Conservation (phyloP, 163 green algal species). For the Prototheca wickerhamii region DNA sequence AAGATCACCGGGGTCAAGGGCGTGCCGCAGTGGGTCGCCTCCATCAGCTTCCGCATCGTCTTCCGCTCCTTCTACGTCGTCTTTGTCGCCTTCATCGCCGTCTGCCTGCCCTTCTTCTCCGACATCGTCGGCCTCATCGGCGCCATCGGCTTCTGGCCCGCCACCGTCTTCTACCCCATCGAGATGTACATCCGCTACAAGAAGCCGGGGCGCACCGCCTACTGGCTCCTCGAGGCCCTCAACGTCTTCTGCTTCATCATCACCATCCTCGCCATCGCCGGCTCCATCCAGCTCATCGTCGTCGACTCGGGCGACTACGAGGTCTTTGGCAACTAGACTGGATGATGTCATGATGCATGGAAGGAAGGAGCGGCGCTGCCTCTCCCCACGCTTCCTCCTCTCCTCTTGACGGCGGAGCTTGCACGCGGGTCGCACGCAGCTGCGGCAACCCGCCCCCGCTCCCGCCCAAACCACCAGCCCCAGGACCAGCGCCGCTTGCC, state of each 20-base stretch:
- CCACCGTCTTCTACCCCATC: constrained; percentile 37
- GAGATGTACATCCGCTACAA: constrained; percentile 17
- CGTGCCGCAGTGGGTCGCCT: background rate
- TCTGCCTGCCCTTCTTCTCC: constrained; percentile 35
- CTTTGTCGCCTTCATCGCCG: constrained; percentile 23
- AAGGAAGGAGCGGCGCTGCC: no score
- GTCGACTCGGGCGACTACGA: constrained; percentile 1
- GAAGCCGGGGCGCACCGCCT: background rate
- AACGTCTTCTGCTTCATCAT: constrained; percentile 33
- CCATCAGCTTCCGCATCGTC: constrained; percentile 12
- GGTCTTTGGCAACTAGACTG: constrained; percentile 5
- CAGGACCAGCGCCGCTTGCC: no score
- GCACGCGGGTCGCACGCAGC: no score
- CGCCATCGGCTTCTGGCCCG: constrained; percentile 39
- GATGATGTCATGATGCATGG: background rate
- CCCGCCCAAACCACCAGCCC: no score
- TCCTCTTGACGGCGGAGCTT: no score
- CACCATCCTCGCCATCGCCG: constrained; percentile 20
- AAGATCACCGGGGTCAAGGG: background rate
- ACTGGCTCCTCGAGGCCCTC: constrained; percentile 9
- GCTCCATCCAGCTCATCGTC: constrained; percentile 20
- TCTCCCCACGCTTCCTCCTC: no score
- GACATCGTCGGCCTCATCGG: constrained; percentile 37
- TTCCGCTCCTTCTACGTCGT: constrained; percentile 31
- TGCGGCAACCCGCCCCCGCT: no score